phyloP scores from a whole-genome alignment of 371 early-diverging fungal species.

The Umbelopsis sp. region DNA sequence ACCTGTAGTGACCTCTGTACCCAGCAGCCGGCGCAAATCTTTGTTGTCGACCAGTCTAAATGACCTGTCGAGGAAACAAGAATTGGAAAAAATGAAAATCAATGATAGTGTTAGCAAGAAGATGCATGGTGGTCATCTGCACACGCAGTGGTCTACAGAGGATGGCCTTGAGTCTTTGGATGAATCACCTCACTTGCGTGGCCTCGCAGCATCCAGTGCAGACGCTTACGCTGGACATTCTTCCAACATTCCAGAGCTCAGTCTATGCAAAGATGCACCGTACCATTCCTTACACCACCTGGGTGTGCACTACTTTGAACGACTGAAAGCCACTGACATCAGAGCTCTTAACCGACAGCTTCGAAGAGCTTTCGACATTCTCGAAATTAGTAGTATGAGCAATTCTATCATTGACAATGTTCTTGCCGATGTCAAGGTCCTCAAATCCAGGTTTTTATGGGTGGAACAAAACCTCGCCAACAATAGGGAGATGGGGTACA shows the following conservation, averaged over 20 bases:
- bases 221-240: neutral
- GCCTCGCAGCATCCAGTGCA: neutral
- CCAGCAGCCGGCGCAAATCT: constrained; percentile 6
- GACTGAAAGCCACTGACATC: constrained; percentile 59
- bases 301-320: constrained; percentile 36
- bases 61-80: neutral
- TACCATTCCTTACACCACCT: constrained; percentile 27
- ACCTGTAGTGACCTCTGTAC: neutral
- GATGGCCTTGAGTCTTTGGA: no score
- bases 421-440: constrained; percentile 57
- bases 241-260: neutral
- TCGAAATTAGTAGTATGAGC: constrained; percentile 72
- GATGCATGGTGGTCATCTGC: neutral
- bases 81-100: neutral
- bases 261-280: constrained; percentile 17
- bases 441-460: constrained; percentile 59
- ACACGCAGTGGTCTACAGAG: neutral
- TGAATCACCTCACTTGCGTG: neutral
- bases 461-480: constrained; percentile 36
- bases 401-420: constrained; percentile 77
- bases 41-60: neutral
- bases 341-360: constrained; percentile 64
- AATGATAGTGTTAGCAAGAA: neutral
- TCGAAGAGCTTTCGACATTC: constrained; percentile 68
- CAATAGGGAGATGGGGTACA: constrained; percentile 12